These are phyloP conservation scores for Aureobasidium sp. DNA, from an alignment of 2,329 filamentous ascomycete genomes.

Conservation along the genomic window DNA sequence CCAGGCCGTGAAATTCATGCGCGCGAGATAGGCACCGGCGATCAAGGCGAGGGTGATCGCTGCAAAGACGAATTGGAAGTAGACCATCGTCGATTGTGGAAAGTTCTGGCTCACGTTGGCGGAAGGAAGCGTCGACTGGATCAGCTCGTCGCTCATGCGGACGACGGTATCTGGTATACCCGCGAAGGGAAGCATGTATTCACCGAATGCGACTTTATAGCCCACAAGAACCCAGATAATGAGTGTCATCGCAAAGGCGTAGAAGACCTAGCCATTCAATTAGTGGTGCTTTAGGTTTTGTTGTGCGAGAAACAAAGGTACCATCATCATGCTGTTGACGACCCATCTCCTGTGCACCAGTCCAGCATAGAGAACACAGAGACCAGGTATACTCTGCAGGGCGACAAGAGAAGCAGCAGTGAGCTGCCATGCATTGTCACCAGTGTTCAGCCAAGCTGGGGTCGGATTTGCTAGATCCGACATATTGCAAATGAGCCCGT, in stretches of 20 bases:
- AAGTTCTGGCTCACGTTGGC: conserved; percentile 36
- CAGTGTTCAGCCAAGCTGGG: conserved; percentile 26
- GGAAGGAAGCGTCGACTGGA: conserved; percentile 36
- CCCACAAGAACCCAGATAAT: conserved; percentile 45
- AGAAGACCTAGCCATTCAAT: conserved; percentile 28
- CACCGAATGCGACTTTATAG: conserved; percentile 42
- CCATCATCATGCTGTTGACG: conserved; percentile 40
- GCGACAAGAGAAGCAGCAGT: conserved; percentile 43
- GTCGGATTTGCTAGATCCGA: not conserved
- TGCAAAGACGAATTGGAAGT: conserved; percentile 48
- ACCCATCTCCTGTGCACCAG: conserved; percentile 38
- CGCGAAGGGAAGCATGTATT: conserved; percentile 44
- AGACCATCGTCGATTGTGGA: conserved; percentile 43
- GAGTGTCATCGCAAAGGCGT: conserved; percentile 41
- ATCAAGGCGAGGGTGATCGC: conserved; percentile 43
- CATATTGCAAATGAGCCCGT: not conserved
- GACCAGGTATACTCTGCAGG: conserved; percentile 43
- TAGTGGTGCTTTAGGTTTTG: not conserved
- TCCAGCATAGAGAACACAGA: conserved; percentile 43
- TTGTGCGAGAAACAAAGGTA: not conserved
- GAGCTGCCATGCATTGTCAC: conserved; percentile 47
- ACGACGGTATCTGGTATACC: conserved; percentile 41
- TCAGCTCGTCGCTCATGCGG: conserved; percentile 37
- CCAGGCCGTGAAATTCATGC: conserved; percentile 46
- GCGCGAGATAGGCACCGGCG: conserved; percentile 39